These are phyloP conservation scores for Penicillium macrosclerotiorum DNA, from an alignment of 495 filamentous ascomycete genomes.

Conservation along the genomic window DNA sequence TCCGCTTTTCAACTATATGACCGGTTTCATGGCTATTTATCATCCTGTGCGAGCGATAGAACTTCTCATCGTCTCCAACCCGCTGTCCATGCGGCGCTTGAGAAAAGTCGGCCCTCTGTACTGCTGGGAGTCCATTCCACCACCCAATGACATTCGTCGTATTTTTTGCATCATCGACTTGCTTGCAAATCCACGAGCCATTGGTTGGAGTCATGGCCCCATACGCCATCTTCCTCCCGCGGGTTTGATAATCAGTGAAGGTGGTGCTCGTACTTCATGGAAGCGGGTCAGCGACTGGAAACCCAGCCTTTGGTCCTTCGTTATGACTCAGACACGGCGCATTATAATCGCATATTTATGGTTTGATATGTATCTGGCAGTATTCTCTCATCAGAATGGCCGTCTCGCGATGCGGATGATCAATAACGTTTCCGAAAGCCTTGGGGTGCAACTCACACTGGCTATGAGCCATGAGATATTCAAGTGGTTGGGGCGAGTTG, in stretches of 20 bases:
- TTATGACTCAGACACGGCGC: background rate
- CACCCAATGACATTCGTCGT: background rate
- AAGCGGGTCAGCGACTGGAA: background rate
- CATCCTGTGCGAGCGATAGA: background rate
- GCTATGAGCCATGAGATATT: background rate
- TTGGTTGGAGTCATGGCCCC: background rate
- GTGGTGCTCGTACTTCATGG: background rate
- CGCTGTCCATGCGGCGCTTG: background rate
- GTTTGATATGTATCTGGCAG: background rate
- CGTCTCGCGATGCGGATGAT: background rate
- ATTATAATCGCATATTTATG: background rate
- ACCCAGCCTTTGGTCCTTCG: background rate
- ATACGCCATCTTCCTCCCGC: background rate
- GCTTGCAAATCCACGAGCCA: background rate
- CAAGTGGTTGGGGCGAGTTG: background rate
- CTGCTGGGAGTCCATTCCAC: background rate
- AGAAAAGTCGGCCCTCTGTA: background rate
- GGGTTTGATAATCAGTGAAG: background rate
- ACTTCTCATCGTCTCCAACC: slow-evolving; percentile 1
- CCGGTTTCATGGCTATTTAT: background rate
- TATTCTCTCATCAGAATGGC: background rate
- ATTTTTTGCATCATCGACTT: background rate
- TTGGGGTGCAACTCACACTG: background rate
- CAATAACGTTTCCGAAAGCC: background rate
- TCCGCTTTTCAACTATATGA: slow-evolving; percentile 1